Base-by-base conservation (phyloP, 2,329 filamentous ascomycete genomes). In the Stachybotrys elegans region DNA sequence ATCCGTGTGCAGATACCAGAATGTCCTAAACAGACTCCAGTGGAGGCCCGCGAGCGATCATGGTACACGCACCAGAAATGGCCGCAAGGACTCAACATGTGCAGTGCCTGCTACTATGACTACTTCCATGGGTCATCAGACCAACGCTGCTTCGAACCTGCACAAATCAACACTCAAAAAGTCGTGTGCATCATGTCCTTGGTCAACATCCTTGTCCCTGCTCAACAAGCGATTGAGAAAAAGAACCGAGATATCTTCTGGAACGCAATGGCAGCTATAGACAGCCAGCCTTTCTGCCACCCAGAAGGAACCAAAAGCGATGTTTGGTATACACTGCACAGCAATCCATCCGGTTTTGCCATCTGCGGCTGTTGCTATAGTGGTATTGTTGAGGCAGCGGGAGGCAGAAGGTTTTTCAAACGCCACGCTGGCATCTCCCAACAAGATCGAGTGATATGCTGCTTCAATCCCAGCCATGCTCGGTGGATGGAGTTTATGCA, bases 31-130 rank as follows among this genome's bases (percentile, higher is more conserved):
- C 40, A 44, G 11, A 41, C 50, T 4, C 22, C 31, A 2, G 49
- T 55, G 37, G 48, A 48, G 11, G 53, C 54, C 2, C 48, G 49
- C n/a, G 54, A 54, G 0, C 52, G 54, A 5, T 51, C 47, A 5
- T 70, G 66, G 67, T 68, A 61, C 46, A 50, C 57, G 4, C 58
- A 62, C 3, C 48, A 47, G 0, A 52, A 57, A 1, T 44, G 44
- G 3, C 58, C 55, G 1, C 35, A 39, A 0, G 54, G 51, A 4
- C 47, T 67, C 0, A 50, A 65, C 0, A 48, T 68, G 12, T 71
- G 67, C 41, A 53, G 50, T 6, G 57, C 62, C 1, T 71, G 68
- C 46, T 69, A 61, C 45, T 57, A 52, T 43, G 67, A 71, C 50
- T 57, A 61, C 16, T 54, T 70, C 17, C 42, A 56, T 22, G 54